Percentiles rank a stretch among this genome's conserved stretches.
Conservation (phyloP, 2,329 filamentous ascomycete species). For the Onygenales sp. region DNA sequence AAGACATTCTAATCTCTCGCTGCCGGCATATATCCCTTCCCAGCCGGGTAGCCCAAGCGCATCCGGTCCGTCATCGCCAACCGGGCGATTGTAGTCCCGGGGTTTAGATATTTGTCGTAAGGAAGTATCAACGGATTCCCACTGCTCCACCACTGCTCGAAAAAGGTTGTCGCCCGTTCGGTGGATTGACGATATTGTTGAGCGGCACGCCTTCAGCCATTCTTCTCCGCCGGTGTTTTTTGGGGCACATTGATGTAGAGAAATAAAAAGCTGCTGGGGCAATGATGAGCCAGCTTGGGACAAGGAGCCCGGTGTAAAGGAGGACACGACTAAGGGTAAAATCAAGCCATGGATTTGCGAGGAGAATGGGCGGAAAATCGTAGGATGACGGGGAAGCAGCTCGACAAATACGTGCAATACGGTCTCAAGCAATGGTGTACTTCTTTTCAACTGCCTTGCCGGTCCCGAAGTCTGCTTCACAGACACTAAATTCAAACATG, state of each 20-base stretch:
- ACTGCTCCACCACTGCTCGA: constrained; percentile 69
- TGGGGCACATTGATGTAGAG: constrained; percentile 69
- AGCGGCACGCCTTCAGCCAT: constrained; percentile 60
- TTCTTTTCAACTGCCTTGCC: constrained; percentile 24
- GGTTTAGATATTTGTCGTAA: constrained; percentile 23
- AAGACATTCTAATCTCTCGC: constrained; percentile 58
- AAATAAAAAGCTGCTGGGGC: constrained; percentile 56
- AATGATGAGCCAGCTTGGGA: constrained; percentile 46
- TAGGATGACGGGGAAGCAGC: constrained; percentile 70
- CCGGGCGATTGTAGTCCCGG: constrained; percentile 25
- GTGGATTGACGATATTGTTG: constrained; percentile 57
- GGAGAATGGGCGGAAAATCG: constrained; percentile 69
- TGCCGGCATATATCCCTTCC: constrained; percentile 65
- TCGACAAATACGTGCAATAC: constrained; percentile 62
- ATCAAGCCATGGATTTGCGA: constrained; percentile 57
- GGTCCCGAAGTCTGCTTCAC: constrained; percentile 36
- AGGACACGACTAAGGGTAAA: constrained; percentile 54
- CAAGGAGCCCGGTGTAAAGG: constrained; percentile 38
- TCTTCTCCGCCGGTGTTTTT: constrained; percentile 70
- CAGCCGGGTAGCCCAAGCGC: constrained; percentile 53
- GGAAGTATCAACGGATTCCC: constrained; percentile 56
- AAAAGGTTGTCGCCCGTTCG: constrained; percentile 66
- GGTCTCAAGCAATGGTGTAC: constrained; percentile 51
- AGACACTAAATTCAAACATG: constrained; percentile 57
- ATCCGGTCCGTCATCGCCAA: constrained; percentile 31